These are phyloP conservation scores for Botrytis hyacinthi DNA, from an alignment of 2,329 filamentous ascomycete species.

Conservation along the genomic window DNA sequence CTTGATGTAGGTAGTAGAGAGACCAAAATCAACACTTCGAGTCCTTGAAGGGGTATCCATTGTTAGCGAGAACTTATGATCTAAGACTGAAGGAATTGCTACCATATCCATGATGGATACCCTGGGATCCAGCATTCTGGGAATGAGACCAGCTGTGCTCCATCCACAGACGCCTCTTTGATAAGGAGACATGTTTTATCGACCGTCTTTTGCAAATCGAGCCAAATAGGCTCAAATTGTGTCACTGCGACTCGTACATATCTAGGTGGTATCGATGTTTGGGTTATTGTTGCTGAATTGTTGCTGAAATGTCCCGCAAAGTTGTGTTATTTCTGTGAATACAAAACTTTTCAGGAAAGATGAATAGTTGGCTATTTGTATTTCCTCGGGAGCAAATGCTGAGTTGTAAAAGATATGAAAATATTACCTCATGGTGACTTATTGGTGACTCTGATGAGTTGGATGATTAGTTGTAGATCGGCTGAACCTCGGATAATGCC, in stretches of 20 bases:
- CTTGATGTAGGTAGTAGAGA: background rate
- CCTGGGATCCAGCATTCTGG: conserved; percentile 47
- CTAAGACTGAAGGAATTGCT: background rate
- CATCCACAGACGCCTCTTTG: conserved; percentile 50
- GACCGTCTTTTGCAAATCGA: conserved; percentile 54
- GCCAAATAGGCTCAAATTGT: conserved; percentile 58
- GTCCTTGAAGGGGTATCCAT: background rate
- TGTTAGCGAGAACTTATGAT: background rate
- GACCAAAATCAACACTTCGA: conserved; percentile 3
- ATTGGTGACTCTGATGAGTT: background rate
- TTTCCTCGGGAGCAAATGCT: background rate
- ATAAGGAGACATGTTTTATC: conserved; percentile 57
- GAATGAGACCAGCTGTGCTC: conserved; percentile 54
- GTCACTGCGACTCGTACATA: conserved; percentile 44
- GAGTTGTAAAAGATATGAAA: background rate
- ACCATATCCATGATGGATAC: conserved; percentile 18
- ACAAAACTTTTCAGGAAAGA: background rate
- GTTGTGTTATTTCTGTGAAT: background rate
- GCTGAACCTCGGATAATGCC: background rate
- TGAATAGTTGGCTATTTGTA: background rate
- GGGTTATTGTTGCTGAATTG: background rate
- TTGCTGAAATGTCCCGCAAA: background rate
- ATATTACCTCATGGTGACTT: background rate
- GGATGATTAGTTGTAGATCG: background rate
- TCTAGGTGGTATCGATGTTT: background rate